These are phyloP conservation scores for Lunularia cruciata DNA, from an alignment of 225 moss, liverwort and hornwort species.

Conservation along the genomic window DNA sequence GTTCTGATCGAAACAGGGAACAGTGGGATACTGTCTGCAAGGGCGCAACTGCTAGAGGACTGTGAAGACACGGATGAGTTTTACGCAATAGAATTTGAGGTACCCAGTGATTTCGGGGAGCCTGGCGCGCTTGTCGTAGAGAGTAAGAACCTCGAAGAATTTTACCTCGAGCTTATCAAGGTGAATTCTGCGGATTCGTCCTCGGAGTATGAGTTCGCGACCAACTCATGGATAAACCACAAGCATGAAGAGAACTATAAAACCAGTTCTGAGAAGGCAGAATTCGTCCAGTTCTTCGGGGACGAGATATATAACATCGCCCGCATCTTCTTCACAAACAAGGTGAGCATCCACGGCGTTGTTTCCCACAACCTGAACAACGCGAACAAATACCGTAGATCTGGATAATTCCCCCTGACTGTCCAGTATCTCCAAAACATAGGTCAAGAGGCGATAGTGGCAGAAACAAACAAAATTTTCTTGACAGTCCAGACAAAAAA, in stretches of 20 bases:
- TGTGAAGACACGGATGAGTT: conserved; percentile 35
- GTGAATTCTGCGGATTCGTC: conserved; percentile 26
- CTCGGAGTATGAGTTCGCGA: neutral
- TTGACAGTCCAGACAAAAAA: too few relatives aligned
- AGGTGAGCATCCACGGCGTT: too few relatives aligned
- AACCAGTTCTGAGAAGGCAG: neutral
- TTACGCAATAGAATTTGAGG: conserved; percentile 34
- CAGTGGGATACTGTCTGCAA: neutral
- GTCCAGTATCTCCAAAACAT: too few relatives aligned
- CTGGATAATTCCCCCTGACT: too few relatives aligned
- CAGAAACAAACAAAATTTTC: too few relatives aligned
- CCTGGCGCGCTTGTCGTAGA: conserved; percentile 47
- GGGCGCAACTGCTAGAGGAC: neutral
- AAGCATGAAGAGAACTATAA: neutral
- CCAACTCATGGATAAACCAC: neutral
- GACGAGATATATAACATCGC: conserved; percentile 29
- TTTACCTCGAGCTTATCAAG: conserved; percentile 43
- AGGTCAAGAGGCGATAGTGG: too few relatives aligned
- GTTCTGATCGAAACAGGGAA: neutral
- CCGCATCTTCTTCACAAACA: conserved; percentile 56
- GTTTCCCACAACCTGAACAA: too few relatives aligned
- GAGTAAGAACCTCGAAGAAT: conserved; percentile 53
- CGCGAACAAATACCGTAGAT: too few relatives aligned
- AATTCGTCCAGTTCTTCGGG: too few relatives aligned
- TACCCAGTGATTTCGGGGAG: conserved; percentile 44